A percentile compares a stretch with the other conserved stretches of the same genome.
Conservation (phyloP, 2,329 filamentous ascomycete genomes). For the Penicillium occitanis region DNA sequence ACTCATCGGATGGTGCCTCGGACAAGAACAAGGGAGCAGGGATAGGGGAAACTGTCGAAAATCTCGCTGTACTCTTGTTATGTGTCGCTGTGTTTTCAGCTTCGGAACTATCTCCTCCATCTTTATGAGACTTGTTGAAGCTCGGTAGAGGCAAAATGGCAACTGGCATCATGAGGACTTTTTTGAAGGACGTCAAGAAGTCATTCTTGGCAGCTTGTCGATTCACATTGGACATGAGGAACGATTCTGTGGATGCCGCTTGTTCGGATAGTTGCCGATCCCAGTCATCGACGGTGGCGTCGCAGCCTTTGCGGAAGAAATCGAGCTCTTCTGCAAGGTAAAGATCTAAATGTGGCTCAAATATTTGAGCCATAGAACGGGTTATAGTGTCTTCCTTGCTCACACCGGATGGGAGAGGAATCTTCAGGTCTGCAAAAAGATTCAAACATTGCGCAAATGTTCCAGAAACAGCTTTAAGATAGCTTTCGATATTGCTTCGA, state of each 20-base stretch:
- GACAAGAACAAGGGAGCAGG: conserved; percentile 41
- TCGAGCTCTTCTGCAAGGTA: conserved; percentile 91
- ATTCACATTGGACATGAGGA: conserved; percentile 94
- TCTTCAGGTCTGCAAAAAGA: conserved; percentile 69
- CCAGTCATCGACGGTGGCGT: conserved; percentile 77
- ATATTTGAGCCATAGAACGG: conserved; percentile 68
- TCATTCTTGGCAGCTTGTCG: conserved; percentile 94
- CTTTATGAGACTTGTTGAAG: conserved; percentile 58
- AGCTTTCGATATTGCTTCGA: conserved; percentile 69
- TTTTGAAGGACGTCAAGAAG: conserved; percentile 94
- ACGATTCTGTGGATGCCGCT: conserved; percentile 85
- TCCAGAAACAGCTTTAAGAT: conserved; percentile 81
- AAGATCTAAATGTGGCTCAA: conserved; percentile 89
- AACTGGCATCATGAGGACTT: conserved; percentile 98
- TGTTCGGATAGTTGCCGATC: conserved; percentile 89
- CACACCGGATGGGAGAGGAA: conserved; percentile 60
- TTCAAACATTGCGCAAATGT: conserved; percentile 83
- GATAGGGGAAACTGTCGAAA: conserved; percentile 37
- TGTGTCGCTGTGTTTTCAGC: conserved; percentile 20
- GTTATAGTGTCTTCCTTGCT: conserved; percentile 66
- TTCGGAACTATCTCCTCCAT: conserved; percentile 29
- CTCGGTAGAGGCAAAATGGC: conserved; percentile 69
- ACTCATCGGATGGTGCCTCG: conserved; percentile 81
- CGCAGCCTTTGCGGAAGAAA: conserved; percentile 74
- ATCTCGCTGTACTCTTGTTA: conserved; percentile 36